phyloP scores from a whole-genome alignment of 148 eudicot species.

The Oxyria digyna region DNA sequence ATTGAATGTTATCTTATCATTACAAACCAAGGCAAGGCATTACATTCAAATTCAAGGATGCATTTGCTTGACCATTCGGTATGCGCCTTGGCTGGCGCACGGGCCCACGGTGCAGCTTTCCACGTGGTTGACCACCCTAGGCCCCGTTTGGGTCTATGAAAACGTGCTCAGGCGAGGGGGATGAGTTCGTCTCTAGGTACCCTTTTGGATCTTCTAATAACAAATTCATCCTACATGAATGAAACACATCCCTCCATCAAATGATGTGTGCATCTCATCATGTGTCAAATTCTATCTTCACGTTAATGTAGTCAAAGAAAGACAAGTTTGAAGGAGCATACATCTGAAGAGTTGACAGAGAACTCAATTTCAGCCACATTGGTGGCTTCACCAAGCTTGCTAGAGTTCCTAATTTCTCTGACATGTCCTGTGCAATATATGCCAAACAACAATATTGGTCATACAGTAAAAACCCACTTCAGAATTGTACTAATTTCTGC shows the following conservation, averaged over 20 bases:
- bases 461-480: background rate
- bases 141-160: slow-evolving; percentile 74
- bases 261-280: slow-evolving; percentile 49
- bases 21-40: too few species aligned
- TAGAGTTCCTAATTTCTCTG: slow-evolving; percentile 55
- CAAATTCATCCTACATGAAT: slow-evolving; percentile 83
- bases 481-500: background rate
- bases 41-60: too few species aligned
- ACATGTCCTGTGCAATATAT: slow-evolving; percentile 65
- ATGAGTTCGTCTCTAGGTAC: slow-evolving; percentile 70
- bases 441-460: background rate
- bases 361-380: slow-evolving; percentile 33
- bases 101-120: slow-evolving; percentile 78
- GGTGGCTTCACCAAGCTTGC: slow-evolving; percentile 60
- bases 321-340: slow-evolving; percentile 19
- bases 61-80: slow-evolving; percentile 71
- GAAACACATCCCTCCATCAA: slow-evolving; percentile 57
- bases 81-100: slow-evolving; percentile 49
- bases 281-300: slow-evolving; percentile 58
- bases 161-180: slow-evolving; percentile 80
- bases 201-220: slow-evolving; percentile 42
- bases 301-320: background rate
- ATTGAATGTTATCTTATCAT: too few species aligned
- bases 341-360: slow-evolving; percentile 39
- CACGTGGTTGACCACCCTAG: slow-evolving; percentile 90